Conservation (phyloP, 495 filamentous ascomycete species). For the Choiromyces venosus region DNA sequence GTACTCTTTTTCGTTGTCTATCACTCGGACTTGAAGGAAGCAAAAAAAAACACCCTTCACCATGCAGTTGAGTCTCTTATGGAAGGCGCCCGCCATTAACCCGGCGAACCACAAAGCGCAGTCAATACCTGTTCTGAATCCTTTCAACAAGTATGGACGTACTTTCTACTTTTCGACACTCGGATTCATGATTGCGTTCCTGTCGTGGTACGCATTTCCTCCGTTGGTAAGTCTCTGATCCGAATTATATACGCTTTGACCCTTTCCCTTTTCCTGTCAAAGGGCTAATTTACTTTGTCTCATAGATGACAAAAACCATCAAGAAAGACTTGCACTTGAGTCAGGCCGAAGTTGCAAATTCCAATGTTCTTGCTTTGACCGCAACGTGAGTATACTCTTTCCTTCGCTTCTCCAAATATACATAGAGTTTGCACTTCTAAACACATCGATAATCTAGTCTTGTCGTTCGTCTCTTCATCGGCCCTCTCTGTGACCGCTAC, state of each 20-base stretch:
- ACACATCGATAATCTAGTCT: slow-evolving; percentile 49
- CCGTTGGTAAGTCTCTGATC: slow-evolving; percentile 58
- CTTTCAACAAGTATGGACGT: slow-evolving; percentile 72
- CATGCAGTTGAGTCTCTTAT: slow-evolving; percentile 47
- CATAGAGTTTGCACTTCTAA: background rate
- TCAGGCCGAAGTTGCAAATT: slow-evolving; percentile 72
- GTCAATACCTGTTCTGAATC: slow-evolving; percentile 75
- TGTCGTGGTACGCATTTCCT: slow-evolving; percentile 85
- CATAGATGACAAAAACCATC: slow-evolving; percentile 67
- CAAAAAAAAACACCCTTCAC: background rate
- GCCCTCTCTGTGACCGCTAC: slow-evolving; percentile 76
- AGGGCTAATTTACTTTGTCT: background rate
- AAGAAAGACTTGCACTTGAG: slow-evolving; percentile 68
- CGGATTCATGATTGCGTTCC: slow-evolving; percentile 93
- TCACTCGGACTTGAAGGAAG: background rate
- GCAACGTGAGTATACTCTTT: slow-evolving; percentile 63
- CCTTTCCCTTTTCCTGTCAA: background rate
- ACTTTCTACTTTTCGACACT: slow-evolving; percentile 94
- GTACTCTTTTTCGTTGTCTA: background rate
- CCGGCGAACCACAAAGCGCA: slow-evolving; percentile 74
- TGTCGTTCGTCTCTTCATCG: slow-evolving; percentile 73
- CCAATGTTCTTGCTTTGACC: slow-evolving; percentile 79
- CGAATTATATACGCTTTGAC: background rate
- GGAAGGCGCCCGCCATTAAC: slow-evolving; percentile 59
- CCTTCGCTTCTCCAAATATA: background rate